phyloP scores from a whole-genome alignment of 257 asterid genomes.

The Prunella vulgaris region DNA sequence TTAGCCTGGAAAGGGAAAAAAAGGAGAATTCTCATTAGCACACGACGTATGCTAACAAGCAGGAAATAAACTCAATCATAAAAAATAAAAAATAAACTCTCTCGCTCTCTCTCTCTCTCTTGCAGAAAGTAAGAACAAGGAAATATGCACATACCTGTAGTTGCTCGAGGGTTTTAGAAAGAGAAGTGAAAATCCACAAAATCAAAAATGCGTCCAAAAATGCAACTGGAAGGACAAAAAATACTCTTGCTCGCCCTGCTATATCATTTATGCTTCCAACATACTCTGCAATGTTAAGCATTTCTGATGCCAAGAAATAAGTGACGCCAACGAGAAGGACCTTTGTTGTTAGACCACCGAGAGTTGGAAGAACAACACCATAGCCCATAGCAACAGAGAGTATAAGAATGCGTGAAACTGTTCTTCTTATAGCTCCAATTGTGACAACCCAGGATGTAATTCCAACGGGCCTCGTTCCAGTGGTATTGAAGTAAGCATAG shows the following conservation, averaged over 20 bases:
- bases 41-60: constrained; percentile 8
- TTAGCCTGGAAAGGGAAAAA: constrained; percentile 61
- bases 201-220: constrained; percentile 87
- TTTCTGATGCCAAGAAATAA: constrained; percentile 74
- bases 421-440: constrained; percentile 69
- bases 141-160: constrained; percentile 59
- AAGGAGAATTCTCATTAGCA: constrained; percentile 12
- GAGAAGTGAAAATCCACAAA: constrained; percentile 95
- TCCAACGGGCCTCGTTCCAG: constrained; percentile 88
- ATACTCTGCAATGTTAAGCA: constrained; percentile 77
- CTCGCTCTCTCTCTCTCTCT: too few species aligned
- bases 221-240: constrained; percentile 90
- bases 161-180: constrained; percentile 88
- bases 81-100: too few species aligned
- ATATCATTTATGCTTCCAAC: constrained; percentile 91
- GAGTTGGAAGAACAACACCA: constrained; percentile 97
- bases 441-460: constrained; percentile 93
- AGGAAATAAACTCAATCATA: constrained; percentile 5
- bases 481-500: constrained; percentile 77
- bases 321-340: constrained; percentile 84
- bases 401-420: constrained; percentile 78
- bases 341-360: constrained; percentile 92
- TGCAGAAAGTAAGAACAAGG: neutral
- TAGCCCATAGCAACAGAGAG: constrained; percentile 96
- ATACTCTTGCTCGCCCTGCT: constrained; percentile 82